Percentiles rank a stretch among this genome's conserved stretches.
These are phyloP conservation scores for Penicillium concentricum DNA, from an alignment of 2,329 filamentous ascomycete genomes.

Conservation along the genomic window DNA sequence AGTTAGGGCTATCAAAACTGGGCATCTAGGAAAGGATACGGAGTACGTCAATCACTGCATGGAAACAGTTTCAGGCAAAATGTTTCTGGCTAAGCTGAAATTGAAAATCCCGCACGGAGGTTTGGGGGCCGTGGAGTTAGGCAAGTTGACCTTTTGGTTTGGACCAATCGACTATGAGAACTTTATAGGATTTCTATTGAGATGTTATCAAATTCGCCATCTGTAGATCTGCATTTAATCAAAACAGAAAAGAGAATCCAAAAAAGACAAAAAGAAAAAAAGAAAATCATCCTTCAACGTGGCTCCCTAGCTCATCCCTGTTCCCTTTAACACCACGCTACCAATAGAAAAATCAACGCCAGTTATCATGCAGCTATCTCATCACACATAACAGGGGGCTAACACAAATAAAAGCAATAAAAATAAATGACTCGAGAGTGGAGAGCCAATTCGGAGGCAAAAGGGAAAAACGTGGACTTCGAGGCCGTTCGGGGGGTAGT, in stretches of 20 bases:
- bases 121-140: constrained; percentile 11
- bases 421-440: background rate
- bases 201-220: background rate
- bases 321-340: constrained; percentile 9
- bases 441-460: background rate
- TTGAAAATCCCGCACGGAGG: constrained; percentile 5
- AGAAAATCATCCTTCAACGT: background rate
- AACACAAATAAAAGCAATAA: constrained; percentile 3
- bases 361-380: constrained; percentile 12
- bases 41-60: background rate
- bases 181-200: background rate
- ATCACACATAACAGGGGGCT: constrained; percentile 5
- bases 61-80: background rate
- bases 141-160: background rate
- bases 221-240: constrained; percentile 5
- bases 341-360: constrained; percentile 7
- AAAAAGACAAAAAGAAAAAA: background rate
- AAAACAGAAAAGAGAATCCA: background rate
- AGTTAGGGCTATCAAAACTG: background rate
- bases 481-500: background rate
- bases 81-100: background rate
- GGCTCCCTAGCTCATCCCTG: constrained; percentile 3
- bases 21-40: background rate
- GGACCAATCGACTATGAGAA: background rate
- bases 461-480: background rate